Evolutionary conservation across 345 rosid species (phyloP), one percentile per base, ranked within the genome.

Genomic region (Euclidium syriacum): DNA sequence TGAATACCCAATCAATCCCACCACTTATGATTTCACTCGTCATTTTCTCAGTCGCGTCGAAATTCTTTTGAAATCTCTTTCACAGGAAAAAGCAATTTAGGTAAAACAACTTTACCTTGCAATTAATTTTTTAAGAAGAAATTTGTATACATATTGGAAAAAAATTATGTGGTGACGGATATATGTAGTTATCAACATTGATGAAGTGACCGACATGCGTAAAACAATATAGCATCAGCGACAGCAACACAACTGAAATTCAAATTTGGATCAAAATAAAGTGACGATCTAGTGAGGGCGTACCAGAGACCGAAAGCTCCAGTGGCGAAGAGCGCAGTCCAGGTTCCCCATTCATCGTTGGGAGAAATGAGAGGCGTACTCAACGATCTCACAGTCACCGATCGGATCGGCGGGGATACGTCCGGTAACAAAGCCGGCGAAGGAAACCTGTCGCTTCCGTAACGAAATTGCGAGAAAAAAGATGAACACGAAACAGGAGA

Each of bases 231-330:
- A 3, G 34, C 46, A 6, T 2, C 0, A 11, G 63, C 39, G 52
- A 26, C 5, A 12, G 15, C n/a, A n/a, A n/a, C n/a, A n/a, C n/a
- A n/a, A n/a, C n/a, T n/a, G n/a, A 5, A 52, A 2, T 30, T 64
- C 32, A 52, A 40, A 52, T 10, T 46, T 43, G 9, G n/a, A 65
- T 46, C 50, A 26, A 20, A 67, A n/a, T n/a, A n/a, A n/a, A 25
- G 7, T 4, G 22, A 30, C 40, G 26, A 58, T 51, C 43, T 10
- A 52, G 52, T 32, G 49, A 47, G 2, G 24, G 34, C 53, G 34
- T 81, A 85, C 98, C 96, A 88, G 77, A 88, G 78, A 72, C 96
- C 96, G 24, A 88, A 77, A 64, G 95, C 90, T 8, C 88, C 86
- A 6, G 79, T 74, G 32, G 89, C 78, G 69, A 85, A 83, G 61